Evolutionary conservation across 2,329 filamentous ascomycete species (phyloP).

Genomic region (Fusarium sp.): DNA sequence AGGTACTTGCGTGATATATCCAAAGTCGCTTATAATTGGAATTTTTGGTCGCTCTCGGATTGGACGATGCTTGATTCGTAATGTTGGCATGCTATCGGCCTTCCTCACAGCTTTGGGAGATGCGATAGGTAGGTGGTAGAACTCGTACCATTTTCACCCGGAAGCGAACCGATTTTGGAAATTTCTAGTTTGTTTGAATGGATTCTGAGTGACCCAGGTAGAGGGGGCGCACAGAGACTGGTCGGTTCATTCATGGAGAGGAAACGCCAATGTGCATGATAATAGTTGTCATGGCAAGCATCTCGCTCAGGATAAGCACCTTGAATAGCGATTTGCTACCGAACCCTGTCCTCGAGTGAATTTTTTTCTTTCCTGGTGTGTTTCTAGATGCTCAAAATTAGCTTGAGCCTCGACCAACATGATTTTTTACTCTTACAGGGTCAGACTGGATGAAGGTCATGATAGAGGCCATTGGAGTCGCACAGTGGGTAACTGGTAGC

Average conservation of each 20-base stretch:
- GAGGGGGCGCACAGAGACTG: not conserved
- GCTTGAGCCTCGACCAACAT: not conserved
- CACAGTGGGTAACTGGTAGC: not conserved
- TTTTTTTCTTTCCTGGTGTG: not conserved
- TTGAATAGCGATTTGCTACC: not conserved
- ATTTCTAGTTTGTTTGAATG: not conserved
- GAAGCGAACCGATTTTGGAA: not conserved
- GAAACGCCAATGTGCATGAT: not conserved
- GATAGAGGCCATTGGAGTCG: not conserved
- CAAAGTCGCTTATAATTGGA: not conserved
- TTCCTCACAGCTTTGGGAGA: not conserved
- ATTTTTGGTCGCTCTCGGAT: not conserved
- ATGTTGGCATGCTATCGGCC: not conserved
- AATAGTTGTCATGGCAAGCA: not conserved
- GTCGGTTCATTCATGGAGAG: not conserved
- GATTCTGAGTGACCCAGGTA: too few relatives aligned
- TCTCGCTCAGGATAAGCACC: not conserved
- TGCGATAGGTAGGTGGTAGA: not conserved
- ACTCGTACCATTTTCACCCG: not conserved
- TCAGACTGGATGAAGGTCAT: not conserved
- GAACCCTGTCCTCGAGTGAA: not conserved
- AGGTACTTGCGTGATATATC: not conserved
- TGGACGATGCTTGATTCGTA: not conserved
- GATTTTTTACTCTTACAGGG: not conserved
- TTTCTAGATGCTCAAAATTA: not conserved